Evolutionary conservation across 148 eudicot species (phyloP), one percentile per base, ranked within the genome.

Genomic region (Amaranthus hypochondriacus): DNA sequence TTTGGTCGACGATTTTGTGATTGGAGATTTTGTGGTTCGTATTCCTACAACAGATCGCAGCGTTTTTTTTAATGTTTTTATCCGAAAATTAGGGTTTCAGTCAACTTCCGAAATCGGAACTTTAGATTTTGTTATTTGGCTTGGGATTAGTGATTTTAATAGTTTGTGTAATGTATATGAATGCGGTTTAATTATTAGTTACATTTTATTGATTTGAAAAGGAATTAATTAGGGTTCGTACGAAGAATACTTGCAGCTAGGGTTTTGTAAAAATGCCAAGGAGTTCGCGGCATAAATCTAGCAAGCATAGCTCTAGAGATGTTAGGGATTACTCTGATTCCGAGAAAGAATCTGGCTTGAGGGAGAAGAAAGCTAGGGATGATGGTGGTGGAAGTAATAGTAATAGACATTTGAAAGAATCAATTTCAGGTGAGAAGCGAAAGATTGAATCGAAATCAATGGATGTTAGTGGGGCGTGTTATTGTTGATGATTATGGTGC

Each of bases 211-310:
- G 73, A 71, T 15, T 75, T 52, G 74, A 44, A 57, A 21, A 3
- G 39, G 9, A 48, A 64, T 43, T 9, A 46, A 51, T 75, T 68
- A 75, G 84, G 79, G 77, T 82, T 82, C 48, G 73, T 9, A 28
- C 39, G 39, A 28, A 28, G 39, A 28, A 28, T 28, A 28, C 39
- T 28, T 28, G 39, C 39, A 28, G 39, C 39, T 28, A 28, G 39
- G 39, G 39, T 28, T 28, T 28, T 28, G 39, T 28, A 43, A 71
- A 42, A 65, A 95, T 95, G 98, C 92, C 98, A 75, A 86, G 87
- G 73, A 92, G 97, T 85, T 95, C 96, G 73, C 81, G 96, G 63
- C 95, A 90, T 73, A 95, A 95, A 86, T 95, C 96, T 71, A 94
- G 96, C 76, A 94, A 91, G 73, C 93, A 89, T 72, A 84, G 88